A percentile compares a stretch with the other conserved stretches of the same genome.
Conservation (phyloP, 140 eudicot species). For the Flaveria floridana region DNA sequence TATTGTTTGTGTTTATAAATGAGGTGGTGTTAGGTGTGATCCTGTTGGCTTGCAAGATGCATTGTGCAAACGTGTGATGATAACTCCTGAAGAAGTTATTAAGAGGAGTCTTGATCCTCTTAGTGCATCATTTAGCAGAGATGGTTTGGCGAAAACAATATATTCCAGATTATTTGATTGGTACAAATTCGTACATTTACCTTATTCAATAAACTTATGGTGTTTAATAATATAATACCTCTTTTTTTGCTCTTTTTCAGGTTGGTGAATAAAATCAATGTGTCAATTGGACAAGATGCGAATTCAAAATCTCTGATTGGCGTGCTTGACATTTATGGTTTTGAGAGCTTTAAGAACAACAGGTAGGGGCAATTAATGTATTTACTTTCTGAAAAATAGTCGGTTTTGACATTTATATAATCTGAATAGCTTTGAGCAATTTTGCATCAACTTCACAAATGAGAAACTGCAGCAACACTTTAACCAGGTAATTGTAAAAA, state of each 20-base stretch:
- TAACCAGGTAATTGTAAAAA: constrained; percentile 67
- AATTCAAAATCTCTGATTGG: constrained; percentile 78
- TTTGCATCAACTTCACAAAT: constrained; percentile 93
- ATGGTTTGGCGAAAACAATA: constrained; percentile 93
- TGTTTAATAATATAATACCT: neutral
- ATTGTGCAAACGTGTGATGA: constrained; percentile 86
- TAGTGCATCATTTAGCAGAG: constrained; percentile 86
- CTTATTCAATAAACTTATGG: constrained; percentile 6
- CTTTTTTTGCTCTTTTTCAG: constrained; percentile 40
- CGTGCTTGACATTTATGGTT: constrained; percentile 97
- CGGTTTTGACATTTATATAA: constrained; percentile 21
- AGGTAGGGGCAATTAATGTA: constrained; percentile 48
- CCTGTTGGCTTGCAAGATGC: constrained; percentile 88
- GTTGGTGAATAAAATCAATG: constrained; percentile 88
- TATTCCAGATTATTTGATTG: constrained; percentile 93
- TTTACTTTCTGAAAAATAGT: constrained; percentile 17
- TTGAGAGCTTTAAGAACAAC: constrained; percentile 93
- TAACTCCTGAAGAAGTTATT: constrained; percentile 98
- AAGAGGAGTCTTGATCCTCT: constrained; percentile 94
- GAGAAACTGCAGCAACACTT: constrained; percentile 99
- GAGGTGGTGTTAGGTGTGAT: constrained; percentile 67
- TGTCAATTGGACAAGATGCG: constrained; percentile 91
- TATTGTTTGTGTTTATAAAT: constrained; percentile 21
- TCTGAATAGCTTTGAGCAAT: constrained; percentile 89
- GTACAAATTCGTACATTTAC: constrained; percentile 38